Evolutionary conservation across 2,329 filamentous ascomycete species (phyloP).

Genomic region (Fusarium nygamai): DNA sequence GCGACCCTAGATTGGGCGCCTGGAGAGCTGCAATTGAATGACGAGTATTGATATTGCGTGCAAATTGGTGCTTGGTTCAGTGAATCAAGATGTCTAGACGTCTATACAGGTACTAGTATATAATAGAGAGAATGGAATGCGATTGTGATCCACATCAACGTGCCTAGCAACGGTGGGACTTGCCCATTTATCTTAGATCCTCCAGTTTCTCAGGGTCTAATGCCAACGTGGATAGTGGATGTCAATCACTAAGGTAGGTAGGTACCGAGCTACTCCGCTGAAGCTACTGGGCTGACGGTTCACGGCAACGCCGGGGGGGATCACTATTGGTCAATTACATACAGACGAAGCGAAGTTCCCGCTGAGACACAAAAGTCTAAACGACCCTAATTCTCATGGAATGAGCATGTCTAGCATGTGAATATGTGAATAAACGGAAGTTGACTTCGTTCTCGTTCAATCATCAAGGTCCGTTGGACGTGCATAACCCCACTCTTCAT

Average conservation of each 20-base stretch:
- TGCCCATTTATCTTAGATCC: slow-evolving; percentile 20
- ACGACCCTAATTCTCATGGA: background rate
- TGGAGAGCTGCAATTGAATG: background rate
- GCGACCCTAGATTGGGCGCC: background rate
- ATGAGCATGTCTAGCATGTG: background rate
- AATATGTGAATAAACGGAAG: background rate
- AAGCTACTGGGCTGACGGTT: background rate
- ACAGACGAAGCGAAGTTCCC: background rate
- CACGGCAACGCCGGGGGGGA: background rate
- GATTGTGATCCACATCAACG: slow-evolving; percentile 21
- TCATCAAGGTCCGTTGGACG: background rate
- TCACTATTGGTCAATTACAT: background rate
- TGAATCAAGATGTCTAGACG: background rate
- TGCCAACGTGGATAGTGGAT: background rate
- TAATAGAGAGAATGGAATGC: slow-evolving; percentile 12
- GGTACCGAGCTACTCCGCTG: background rate
- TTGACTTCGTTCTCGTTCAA: background rate
- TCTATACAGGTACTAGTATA: background rate
- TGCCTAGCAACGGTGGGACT: slow-evolving; percentile 26
- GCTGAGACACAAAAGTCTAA: background rate
- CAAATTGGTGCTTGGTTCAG: background rate
- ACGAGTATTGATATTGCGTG: background rate
- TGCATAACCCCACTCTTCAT: background rate
- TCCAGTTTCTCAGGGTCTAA: slow-evolving; percentile 5
- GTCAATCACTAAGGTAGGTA: background rate